Conservation (phyloP, 164 flowering plant species). For the Berberis thunbergii region DNA sequence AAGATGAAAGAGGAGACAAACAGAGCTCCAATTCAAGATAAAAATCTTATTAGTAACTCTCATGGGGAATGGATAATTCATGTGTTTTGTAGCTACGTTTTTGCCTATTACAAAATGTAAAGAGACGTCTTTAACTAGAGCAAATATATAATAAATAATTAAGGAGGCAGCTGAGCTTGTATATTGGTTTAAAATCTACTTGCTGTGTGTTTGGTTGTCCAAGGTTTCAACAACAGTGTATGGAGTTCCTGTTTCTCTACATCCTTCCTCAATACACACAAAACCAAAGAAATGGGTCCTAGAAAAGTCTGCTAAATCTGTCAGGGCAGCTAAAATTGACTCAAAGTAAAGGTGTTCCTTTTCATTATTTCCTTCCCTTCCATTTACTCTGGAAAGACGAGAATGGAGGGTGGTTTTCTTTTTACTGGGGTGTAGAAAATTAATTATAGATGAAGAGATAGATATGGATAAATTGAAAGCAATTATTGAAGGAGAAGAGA, state of each 20-base stretch:
- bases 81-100: no score
- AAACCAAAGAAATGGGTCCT: not conserved
- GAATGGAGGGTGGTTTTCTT: no score
- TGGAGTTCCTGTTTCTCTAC: constrained; percentile 20
- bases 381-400: no score
- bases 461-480: not conserved
- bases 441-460: no score
- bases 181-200: not conserved
- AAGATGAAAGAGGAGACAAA: no score
- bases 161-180: constrained; percentile 12
- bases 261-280: not conserved
- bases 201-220: constrained; percentile 7
- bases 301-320: constrained; percentile 5
- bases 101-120: not conserved
- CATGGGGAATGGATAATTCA: no score
- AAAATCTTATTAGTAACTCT: no score
- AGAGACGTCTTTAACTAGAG: constrained; percentile 40
- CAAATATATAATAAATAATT: constrained; percentile 8
- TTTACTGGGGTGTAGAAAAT: no score
- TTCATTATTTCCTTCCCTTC: not conserved
- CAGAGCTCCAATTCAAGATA: no score
- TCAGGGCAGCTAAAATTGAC: constrained; percentile 32
- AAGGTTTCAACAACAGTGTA: constrained; percentile 8
- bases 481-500: constrained; percentile 7
- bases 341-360: constrained; percentile 4